A percentile compares a stretch with the other conserved stretches of the same genome.
Conservation (phyloP, 2,329 filamentous ascomycete genomes). For the Fusarium euwallaceae region DNA sequence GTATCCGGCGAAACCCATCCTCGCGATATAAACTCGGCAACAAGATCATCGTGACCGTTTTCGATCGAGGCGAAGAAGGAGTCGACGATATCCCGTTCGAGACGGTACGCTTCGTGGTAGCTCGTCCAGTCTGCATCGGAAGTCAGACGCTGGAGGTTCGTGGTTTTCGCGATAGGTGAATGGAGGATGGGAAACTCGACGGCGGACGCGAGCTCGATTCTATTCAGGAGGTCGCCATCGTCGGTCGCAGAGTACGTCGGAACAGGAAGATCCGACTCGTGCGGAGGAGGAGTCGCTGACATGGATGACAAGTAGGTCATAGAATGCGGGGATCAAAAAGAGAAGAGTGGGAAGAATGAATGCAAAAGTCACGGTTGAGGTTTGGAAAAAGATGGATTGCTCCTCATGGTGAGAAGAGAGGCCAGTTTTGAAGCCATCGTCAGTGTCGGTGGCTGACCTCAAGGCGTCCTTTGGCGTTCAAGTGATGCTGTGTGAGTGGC, state of each 20-base stretch:
- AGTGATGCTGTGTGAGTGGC: slow-evolving; percentile 15
- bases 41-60: slow-evolving; percentile 44
- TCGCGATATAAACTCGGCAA: slow-evolving; percentile 47
- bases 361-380: not conserved
- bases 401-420: not conserved
- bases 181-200: slow-evolving; percentile 40
- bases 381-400: not conserved
- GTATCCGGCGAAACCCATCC: slow-evolving; percentile 57
- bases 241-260: slow-evolving; percentile 37
- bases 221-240: slow-evolving; percentile 34
- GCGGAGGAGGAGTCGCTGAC: not conserved
- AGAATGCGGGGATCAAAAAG: not conserved
- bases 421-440: slow-evolving; percentile 28
- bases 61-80: slow-evolving; percentile 50
- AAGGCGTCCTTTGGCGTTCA: slow-evolving; percentile 2
- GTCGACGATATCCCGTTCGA: slow-evolving; percentile 47
- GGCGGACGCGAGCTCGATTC: slow-evolving; percentile 34
- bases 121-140: not conserved
- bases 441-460: not conserved
- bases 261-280: slow-evolving; percentile 11
- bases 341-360: too few species aligned
- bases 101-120: slow-evolving; percentile 18
- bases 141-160: not conserved
- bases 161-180: slow-evolving; percentile 3
- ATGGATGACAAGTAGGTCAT: not conserved